Percentiles rank a stretch among this genome's conserved stretches.
phyloP scores from a whole-genome alignment of 345 rosid species.

The Cardamine resedifolia region DNA sequence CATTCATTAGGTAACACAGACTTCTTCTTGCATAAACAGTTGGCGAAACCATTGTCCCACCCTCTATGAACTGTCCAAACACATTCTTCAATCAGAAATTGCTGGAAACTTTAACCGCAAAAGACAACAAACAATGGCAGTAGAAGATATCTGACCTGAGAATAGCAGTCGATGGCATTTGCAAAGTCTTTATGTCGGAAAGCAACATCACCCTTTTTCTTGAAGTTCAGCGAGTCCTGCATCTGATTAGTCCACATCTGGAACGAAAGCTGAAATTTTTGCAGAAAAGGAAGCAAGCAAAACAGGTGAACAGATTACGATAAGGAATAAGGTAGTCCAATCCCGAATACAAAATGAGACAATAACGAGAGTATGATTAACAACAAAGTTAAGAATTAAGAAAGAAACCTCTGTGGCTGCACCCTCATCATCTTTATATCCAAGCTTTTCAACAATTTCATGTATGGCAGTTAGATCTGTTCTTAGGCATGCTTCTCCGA shows the following conservation, averaged over 20 bases:
- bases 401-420: slow-evolving; percentile 72
- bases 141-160: slow-evolving; percentile 57
- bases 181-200: slow-evolving; percentile 73
- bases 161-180: slow-evolving; percentile 67
- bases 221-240: slow-evolving; percentile 79
- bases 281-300: not conserved
- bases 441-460: slow-evolving; percentile 67
- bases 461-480: slow-evolving; percentile 79
- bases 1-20: slow-evolving; percentile 70
- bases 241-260: slow-evolving; percentile 98
- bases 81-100: not conserved
- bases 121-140: not conserved
- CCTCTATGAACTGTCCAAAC: slow-evolving; percentile 71
- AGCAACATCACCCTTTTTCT: slow-evolving; percentile 90
- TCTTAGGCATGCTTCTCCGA: slow-evolving; percentile 97
- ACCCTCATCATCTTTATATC: slow-evolving; percentile 92
- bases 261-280: slow-evolving; percentile 76
- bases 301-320: slow-evolving; percentile 8
- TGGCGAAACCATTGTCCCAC: slow-evolving; percentile 85
- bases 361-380: not conserved
- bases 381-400: slow-evolving; percentile 4
- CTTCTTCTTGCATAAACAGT: slow-evolving; percentile 82
- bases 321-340: not conserved
- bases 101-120: not conserved
- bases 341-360: not conserved